Percentiles rank a stretch among this genome's conserved stretches.
phyloP scores from a whole-genome alignment of 139 green algal genomes.

The Chlamydomonas schloesseri region DNA sequence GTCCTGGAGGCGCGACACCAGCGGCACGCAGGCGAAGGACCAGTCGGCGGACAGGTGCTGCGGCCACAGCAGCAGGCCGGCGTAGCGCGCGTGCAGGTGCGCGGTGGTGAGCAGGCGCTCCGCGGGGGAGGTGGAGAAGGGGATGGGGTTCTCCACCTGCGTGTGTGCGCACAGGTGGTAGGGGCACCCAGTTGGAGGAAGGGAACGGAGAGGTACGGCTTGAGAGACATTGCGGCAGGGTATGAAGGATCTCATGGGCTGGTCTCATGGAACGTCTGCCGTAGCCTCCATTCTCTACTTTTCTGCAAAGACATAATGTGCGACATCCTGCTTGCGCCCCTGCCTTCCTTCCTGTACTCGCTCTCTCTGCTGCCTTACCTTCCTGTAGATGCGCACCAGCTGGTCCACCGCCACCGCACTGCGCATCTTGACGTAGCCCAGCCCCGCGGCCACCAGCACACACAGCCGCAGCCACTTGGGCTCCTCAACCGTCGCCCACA shows the following conservation, averaged over 20 bases:
- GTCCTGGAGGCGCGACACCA: constrained; percentile 64
- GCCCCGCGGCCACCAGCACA: constrained; percentile 39
- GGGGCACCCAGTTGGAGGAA: neutral
- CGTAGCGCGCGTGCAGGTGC: constrained; percentile 80
- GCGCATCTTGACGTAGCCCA: constrained; percentile 65
- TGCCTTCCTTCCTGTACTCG: neutral
- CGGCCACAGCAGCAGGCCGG: constrained; percentile 71
- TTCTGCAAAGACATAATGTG: too few relatives aligned
- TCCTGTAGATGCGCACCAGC: constrained; percentile 83
- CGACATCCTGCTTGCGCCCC: too few relatives aligned
- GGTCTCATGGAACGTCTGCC: too few relatives aligned
- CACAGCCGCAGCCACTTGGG: constrained; percentile 55
- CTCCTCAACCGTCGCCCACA: constrained; percentile 14
- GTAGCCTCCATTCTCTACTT: too few relatives aligned
- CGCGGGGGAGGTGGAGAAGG: constrained; percentile 61
- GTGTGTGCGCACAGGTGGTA: neutral
- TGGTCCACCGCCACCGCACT: constrained; percentile 75
- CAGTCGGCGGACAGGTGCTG: constrained; percentile 82
- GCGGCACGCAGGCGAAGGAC: constrained; percentile 80
- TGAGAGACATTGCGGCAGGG: too few relatives aligned
- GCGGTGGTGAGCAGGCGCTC: constrained; percentile 61
- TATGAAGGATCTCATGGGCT: too few relatives aligned
- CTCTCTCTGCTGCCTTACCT: constrained; percentile 53
- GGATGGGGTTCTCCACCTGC: constrained; percentile 89
- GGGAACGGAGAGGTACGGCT: too few relatives aligned